phyloP scores from a whole-genome alignment of 805 yeast species.

The Metschnikowia shivogae region DNA sequence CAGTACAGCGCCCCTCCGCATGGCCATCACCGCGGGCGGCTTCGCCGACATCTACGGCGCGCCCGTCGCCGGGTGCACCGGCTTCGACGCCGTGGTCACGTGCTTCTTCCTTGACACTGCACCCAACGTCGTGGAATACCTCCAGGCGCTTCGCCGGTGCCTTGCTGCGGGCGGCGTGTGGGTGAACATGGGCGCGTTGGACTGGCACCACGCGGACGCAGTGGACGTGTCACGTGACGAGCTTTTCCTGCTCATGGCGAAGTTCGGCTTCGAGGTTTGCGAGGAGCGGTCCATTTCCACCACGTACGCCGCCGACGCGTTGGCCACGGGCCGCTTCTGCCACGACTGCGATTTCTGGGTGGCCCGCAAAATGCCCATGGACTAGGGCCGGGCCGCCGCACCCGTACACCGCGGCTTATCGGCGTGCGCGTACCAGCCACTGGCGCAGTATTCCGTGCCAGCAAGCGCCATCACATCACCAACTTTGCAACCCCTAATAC shows the following conservation, averaged over 20 bases:
- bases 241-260: constrained; percentile 41
- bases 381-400: not conserved
- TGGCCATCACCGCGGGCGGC: constrained; percentile 74
- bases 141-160: constrained; percentile 45
- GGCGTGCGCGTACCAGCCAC: constrained; percentile 5
- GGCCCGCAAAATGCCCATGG: constrained; percentile 7
- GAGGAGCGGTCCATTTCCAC: constrained; percentile 44
- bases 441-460: constrained; percentile 1
- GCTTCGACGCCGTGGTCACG: constrained; percentile 48
- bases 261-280: constrained; percentile 49
- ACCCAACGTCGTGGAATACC: constrained; percentile 52
- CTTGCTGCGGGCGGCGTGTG: constrained; percentile 47
- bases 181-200: constrained; percentile 65
- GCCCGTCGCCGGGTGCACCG: constrained; percentile 5
- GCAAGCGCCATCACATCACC: constrained; percentile 2
- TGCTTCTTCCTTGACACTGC: constrained; percentile 66
- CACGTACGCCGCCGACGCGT: constrained; percentile 50
- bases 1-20: constrained; percentile 31
- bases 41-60: constrained; percentile 67
- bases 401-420: constrained; percentile 6
- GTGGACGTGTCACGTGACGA: constrained; percentile 60
- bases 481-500: not conserved
- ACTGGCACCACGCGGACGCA: constrained; percentile 63
- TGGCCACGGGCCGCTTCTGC: constrained; percentile 49
- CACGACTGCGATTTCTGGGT: constrained; percentile 72